Base-by-base conservation (phyloP, 352 stramenopile genomes). In the Phytopythium kandeliae region DNA sequence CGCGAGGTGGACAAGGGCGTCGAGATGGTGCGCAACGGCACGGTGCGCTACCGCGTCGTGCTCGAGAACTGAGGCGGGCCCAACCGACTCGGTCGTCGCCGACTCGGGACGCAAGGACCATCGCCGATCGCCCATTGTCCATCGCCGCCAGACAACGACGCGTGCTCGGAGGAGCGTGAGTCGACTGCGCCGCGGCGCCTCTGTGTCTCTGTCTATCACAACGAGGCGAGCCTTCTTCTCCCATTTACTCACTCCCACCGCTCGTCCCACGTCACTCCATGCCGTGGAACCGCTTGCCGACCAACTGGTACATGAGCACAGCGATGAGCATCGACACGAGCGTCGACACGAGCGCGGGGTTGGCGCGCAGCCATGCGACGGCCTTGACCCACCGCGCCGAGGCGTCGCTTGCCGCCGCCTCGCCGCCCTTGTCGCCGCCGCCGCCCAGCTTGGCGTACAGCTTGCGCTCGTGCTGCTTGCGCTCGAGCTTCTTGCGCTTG, bases 401-500 rank as follows among this genome's bases (percentile, higher is more conserved):
- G 21, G 51, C 36, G 25, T 37, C 57, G 7, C 31, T 40, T 1
- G 63, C 46, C 1, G 30, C n/a, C 19, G 28, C 36, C 44, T 74
- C 65, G 26, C 19, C 30, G 11, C 21, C 60, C n/a, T n/a, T n/a
- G 24, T 61, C 65, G 2, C 71, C 70, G 26, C 28, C 28, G 24
- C 63, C 65, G 2, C 71, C 70, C 30, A 89, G 55, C 56, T 92
- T 92, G 4, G 67, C 53, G 62, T 85, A 90, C 21, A 92, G 65
- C 62, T 86, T 69, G 43, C 74, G 73, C 50, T 90, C 74, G 3
- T 65, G 51, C 8, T 64, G 70, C 47, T 79, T 79, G 46, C 70
- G 63, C 25, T 82, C 63, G 46, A 84, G 65, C 46, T 86, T 86
- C 60, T 88, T 86, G 57, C 74, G 69, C 62, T 89, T 87, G 30